Evolutionary conservation across 768 basidiomycete species (phyloP), one percentile per base, ranked within the genome.

Genomic region (Kwoniella sp.): DNA sequence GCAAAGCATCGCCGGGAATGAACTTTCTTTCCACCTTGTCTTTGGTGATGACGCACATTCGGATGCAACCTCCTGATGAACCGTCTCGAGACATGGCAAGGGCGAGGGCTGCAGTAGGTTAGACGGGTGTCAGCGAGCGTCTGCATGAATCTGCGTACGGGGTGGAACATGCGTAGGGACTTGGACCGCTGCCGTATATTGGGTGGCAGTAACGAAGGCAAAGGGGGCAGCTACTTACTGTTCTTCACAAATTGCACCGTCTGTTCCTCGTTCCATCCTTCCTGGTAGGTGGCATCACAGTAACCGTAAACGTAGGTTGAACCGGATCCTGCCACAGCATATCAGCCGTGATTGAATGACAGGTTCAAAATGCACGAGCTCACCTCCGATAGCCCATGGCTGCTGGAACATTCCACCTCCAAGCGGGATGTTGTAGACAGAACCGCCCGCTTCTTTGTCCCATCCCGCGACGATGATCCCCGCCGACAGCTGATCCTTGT

Each of bases 301-400:
- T 96, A 98, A 46, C 93, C 95, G 70, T 98, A 99, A 10, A 98
- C 90, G 71, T 98, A 99, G 7, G 91, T 90, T 31, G 91, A 95
- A 7, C 95, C 95, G 44, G 90, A 93, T 22, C 89, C 87, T 89
- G n/a, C n/a, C n/a, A n/a, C n/a, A n/a, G n/a, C n/a, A n/a, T n/a
- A n/a, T n/a, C n/a, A n/a, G n/a, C n/a, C n/a, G n/a, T n/a, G n/a
- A n/a, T n/a, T n/a, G 39, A 32, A 39, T 7, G 22, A 15, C 25
- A 15, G 2, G 33, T 23, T 46, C 45, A 12, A 17, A 20, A 20
- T 49, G 34, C 44, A 15, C 39, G 38, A 29, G 72, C 82, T 34
- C 67, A 88, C 90, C 91, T 74, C 92, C 95, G 59, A 99, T 98
- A 41, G 93, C 89, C 95, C 95, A 99, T 6, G 93, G 92, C 63